phyloP scores from a whole-genome alignment of 768 basidiomycete genomes.

The Naganishia antarctica region DNA sequence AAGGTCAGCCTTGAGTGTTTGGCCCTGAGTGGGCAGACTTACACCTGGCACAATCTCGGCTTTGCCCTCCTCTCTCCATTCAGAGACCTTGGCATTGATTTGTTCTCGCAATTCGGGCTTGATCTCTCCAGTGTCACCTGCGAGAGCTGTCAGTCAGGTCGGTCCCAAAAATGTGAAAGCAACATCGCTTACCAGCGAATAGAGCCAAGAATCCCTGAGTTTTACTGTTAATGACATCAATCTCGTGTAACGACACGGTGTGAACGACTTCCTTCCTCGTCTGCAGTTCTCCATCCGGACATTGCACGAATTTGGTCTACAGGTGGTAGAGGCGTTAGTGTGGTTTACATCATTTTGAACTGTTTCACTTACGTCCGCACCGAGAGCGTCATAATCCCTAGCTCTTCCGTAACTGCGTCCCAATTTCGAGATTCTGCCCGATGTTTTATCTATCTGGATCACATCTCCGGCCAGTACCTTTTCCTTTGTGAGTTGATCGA shows the following conservation, averaged over 20 bases:
- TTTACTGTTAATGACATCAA: slow-evolving; percentile 97
- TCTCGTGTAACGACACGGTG: slow-evolving; percentile 95
- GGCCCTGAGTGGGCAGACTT: slow-evolving; percentile 35
- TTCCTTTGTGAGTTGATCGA: slow-evolving; percentile 92
- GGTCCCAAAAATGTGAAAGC: too few species aligned
- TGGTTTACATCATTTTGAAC: background rate
- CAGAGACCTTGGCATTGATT: slow-evolving; percentile 92
- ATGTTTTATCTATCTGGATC: slow-evolving; percentile 93
- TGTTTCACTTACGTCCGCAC: slow-evolving; percentile 75
- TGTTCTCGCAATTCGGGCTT: slow-evolving; percentile 93
- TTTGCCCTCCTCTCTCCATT: slow-evolving; percentile 98
- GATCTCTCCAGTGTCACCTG: slow-evolving; percentile 97
- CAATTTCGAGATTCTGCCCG: slow-evolving; percentile 91
- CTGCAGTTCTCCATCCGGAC: slow-evolving; percentile 96
- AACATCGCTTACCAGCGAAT: slow-evolving; percentile 51
- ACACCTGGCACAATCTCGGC: slow-evolving; percentile 96
- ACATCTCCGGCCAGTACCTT: slow-evolving; percentile 91
- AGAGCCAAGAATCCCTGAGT: slow-evolving; percentile 98
- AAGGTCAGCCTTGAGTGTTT: background rate
- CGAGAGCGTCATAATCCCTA: slow-evolving; percentile 98
- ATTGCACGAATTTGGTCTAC: slow-evolving; percentile 96
- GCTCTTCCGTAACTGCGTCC: slow-evolving; percentile 95
- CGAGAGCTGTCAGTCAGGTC: too few species aligned
- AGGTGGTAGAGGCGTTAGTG: too few species aligned
- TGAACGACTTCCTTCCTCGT: slow-evolving; percentile 96